These are phyloP conservation scores for Corynespora cassiicola DNA, from an alignment of 2,329 filamentous ascomycete species.

Conservation along the genomic window DNA sequence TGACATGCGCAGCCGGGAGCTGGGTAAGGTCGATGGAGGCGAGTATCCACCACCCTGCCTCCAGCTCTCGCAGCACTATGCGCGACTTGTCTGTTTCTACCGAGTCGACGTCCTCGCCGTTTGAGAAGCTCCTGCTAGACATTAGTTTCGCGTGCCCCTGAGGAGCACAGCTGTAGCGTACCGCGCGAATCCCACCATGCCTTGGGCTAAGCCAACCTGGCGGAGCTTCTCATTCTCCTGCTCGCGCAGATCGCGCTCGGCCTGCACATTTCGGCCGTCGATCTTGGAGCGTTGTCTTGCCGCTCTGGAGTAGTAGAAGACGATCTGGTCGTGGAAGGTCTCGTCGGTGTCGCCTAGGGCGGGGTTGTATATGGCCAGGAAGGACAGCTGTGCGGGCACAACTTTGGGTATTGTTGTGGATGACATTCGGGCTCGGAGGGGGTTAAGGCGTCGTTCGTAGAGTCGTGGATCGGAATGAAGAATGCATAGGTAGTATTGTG, in stretches of 20 bases:
- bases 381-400: constrained; percentile 83
- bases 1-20: constrained; percentile 59
- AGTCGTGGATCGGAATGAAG: no score
- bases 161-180: constrained; percentile 36
- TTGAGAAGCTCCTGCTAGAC: constrained; percentile 74
- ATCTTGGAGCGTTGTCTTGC: constrained; percentile 37
- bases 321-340: constrained; percentile 80
- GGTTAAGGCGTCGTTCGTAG: no score
- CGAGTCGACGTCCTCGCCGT: constrained; percentile 76
- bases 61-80: constrained; percentile 84
- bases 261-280: constrained; percentile 33
- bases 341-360: constrained; percentile 76
- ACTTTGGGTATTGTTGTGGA: constrained; percentile 46
- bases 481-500: constrained; percentile 3
- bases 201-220: constrained; percentile 94
- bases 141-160: constrained; percentile 17
- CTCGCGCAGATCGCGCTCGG: constrained; percentile 54
- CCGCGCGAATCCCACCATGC: constrained; percentile 90
- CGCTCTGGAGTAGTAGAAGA: constrained; percentile 80
- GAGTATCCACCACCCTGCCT: constrained; percentile 93
- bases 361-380: constrained; percentile 95
- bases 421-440: constrained; percentile 26
- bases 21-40: constrained; percentile 85
- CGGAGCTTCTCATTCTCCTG: constrained; percentile 85
- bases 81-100: constrained; percentile 91